Evolutionary conservation across 2,329 filamentous ascomycete species (phyloP).

Genomic region (Huntiella omanensis): DNA sequence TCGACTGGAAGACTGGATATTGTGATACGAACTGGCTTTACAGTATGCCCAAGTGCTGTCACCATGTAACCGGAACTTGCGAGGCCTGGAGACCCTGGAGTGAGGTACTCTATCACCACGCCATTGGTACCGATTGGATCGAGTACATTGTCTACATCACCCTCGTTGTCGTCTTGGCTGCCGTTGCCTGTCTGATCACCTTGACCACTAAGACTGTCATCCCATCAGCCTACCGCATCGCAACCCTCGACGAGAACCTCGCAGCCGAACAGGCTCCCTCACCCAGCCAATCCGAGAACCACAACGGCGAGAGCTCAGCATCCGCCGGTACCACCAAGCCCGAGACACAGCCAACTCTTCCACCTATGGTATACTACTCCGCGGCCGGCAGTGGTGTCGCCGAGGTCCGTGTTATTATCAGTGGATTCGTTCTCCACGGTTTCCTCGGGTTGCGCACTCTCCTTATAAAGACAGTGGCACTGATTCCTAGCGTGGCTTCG

Average conservation of each 20-base stretch:
- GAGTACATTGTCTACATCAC: slow-evolving; percentile 61
- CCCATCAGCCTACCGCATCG: slow-evolving; percentile 68
- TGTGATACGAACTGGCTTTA: slow-evolving; percentile 54
- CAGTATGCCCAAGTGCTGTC: slow-evolving; percentile 45
- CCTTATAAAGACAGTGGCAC: slow-evolving; percentile 61
- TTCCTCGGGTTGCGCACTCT: slow-evolving; percentile 82
- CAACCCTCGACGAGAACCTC: slow-evolving; percentile 84
- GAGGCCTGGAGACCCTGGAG: slow-evolving; percentile 39
- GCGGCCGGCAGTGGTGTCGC: slow-evolving; percentile 92
- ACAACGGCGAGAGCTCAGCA: slow-evolving; percentile 18
- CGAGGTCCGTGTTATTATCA: slow-evolving; percentile 94
- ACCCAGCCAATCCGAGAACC: slow-evolving; percentile 21
- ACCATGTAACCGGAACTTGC: slow-evolving; percentile 30
- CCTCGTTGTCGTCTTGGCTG: slow-evolving; percentile 50
- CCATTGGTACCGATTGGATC: slow-evolving; percentile 38
- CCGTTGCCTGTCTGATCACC: slow-evolving; percentile 59
- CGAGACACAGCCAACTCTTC: slow-evolving; percentile 20
- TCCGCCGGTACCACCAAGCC: slow-evolving; percentile 16
- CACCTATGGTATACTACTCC: slow-evolving; percentile 85
- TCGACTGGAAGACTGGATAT: slow-evolving; percentile 82
- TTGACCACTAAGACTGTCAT: slow-evolving; percentile 86
- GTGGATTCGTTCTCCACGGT: slow-evolving; percentile 88
- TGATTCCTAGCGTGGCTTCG: slow-evolving; percentile 79
- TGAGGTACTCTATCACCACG: slow-evolving; percentile 25
- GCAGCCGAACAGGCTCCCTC: slow-evolving; percentile 39